Percentiles rank a stretch among this genome's conserved stretches.
Conservation (phyloP, 2,329 filamentous ascomycete species). For the Neocatenulostroma microsporum region DNA sequence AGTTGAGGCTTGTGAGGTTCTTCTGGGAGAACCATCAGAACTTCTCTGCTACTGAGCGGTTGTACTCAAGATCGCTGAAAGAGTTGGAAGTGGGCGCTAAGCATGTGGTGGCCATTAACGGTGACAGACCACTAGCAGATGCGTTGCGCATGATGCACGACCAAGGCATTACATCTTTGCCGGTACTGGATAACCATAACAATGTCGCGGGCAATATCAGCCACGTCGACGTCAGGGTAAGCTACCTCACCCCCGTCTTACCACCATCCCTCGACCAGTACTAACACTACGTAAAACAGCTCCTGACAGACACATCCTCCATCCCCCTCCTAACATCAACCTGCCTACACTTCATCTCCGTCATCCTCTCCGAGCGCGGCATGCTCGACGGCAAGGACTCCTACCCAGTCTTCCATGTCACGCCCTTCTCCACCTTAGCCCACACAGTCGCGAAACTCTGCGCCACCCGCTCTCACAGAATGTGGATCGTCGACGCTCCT, state of each 20-base stretch:
- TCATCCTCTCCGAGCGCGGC: constrained; percentile 85
- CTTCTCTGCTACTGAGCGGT: constrained; percentile 73
- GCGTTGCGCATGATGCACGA: constrained; percentile 82
- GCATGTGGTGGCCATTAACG: constrained; percentile 80
- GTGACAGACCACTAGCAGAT: constrained; percentile 74
- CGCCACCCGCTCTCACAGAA: constrained; percentile 80
- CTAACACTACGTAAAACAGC: constrained; percentile 42
- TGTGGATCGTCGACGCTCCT: constrained; percentile 91
- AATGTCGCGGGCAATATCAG: constrained; percentile 98
- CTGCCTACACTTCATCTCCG: constrained; percentile 92
- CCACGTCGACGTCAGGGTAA: constrained; percentile 73
- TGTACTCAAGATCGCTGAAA: constrained; percentile 68
- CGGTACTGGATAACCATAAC: constrained; percentile 77
- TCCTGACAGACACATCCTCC: constrained; percentile 80
- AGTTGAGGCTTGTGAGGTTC: constrained; percentile 78
- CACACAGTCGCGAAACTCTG: constrained; percentile 94
- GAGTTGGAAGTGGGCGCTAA: constrained; percentile 77
- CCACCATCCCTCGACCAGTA: neutral
- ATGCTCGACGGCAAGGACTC: constrained; percentile 87
- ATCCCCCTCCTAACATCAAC: constrained; percentile 75
- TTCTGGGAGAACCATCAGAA: constrained; percentile 91
- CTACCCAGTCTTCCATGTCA: constrained; percentile 93
- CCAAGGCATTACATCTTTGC: constrained; percentile 86
- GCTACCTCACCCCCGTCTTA: constrained; percentile 12
- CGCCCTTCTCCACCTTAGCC: constrained; percentile 81